These are phyloP conservation scores for Thraustotheca clavata DNA, from an alignment of 352 stramenopile species.

Conservation along the genomic window DNA sequence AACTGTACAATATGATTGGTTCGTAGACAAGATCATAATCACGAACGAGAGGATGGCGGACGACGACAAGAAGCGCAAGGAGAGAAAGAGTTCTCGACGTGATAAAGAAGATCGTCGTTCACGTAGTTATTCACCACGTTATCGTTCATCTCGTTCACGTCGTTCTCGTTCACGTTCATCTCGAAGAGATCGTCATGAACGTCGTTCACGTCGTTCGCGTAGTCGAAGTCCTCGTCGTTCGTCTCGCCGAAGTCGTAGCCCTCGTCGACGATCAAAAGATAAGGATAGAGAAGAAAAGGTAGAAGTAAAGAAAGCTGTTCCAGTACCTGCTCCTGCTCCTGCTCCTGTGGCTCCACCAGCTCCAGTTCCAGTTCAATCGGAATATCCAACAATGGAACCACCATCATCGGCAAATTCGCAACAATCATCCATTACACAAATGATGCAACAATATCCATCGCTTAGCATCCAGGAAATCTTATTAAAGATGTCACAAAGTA, in stretches of 20 bases:
- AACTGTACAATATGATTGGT: slow-evolving; percentile 14
- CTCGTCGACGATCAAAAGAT: slow-evolving; percentile 2
- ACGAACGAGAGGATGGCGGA: slow-evolving; percentile 21
- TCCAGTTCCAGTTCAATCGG: slow-evolving; percentile 7
- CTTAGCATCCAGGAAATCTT: slow-evolving; percentile 86
- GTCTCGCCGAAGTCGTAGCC: slow-evolving; percentile 30
- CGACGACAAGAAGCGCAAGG: slow-evolving; percentile 19
- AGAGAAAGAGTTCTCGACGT: slow-evolving; percentile 13
- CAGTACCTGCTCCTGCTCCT: slow-evolving; percentile 38
- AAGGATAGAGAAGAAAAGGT: slow-evolving; percentile 25
- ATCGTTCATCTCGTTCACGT: slow-evolving; percentile 41
- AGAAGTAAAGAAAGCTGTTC: slow-evolving; percentile 47
- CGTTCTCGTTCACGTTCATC: slow-evolving; percentile 48
- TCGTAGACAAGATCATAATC: slow-evolving; percentile 6
- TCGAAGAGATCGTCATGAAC: slow-evolving; percentile 23
- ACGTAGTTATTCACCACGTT: slow-evolving; percentile 41
- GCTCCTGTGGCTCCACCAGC: slow-evolving; percentile 15
- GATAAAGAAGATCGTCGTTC: slow-evolving; percentile 30
- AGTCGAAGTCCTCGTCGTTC: slow-evolving; percentile 14
- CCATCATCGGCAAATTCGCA: slow-evolving; percentile 27
- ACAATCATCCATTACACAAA: slow-evolving; percentile 59
- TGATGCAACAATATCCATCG: slow-evolving; percentile 85
- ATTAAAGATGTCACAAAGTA: slow-evolving; percentile 79
- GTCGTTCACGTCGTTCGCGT: slow-evolving; percentile 28
- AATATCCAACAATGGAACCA: slow-evolving; percentile 26